Percentiles rank a stretch among this genome's conserved stretches.
These are phyloP conservation scores for Domatiomyces globalis DNA, from an alignment of 2,329 filamentous ascomycete species.

Conservation along the genomic window DNA sequence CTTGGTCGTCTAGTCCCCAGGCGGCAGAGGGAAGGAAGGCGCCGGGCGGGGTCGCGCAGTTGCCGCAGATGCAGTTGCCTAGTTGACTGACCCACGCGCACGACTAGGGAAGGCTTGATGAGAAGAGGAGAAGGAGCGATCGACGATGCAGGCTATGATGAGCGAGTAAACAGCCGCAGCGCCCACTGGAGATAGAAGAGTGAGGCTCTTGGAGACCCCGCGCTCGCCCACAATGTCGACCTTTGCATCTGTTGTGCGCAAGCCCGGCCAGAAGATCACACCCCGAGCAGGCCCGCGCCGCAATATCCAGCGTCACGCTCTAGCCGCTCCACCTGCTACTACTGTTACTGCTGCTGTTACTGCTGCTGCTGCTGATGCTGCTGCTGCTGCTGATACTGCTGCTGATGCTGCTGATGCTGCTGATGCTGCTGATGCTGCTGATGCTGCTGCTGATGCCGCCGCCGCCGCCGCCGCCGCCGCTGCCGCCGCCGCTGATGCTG, in stretches of 20 bases:
- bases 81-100: background rate
- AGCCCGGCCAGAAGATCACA: constrained; percentile 62
- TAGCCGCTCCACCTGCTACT: constrained; percentile 41
- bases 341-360: constrained; percentile 20
- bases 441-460: background rate
- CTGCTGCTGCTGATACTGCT: constrained; percentile 1
- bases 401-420: constrained; percentile 6
- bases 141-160: background rate
- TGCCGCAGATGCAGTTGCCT: too few relatives aligned
- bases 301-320: constrained; percentile 13
- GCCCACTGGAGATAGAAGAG: background rate
- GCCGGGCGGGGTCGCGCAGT: too few relatives aligned
- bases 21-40: background rate
- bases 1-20: background rate
- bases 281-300: constrained; percentile 45
- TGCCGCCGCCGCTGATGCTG: background rate
- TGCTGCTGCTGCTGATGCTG: constrained; percentile 1
- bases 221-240: constrained; percentile 28
- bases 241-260: constrained; percentile 42
- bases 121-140: background rate
- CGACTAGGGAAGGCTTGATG: background rate
- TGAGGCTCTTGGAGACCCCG: background rate
- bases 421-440: background rate
- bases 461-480: background rate
- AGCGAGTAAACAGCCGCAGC: background rate